Percentiles rank a stretch among this genome's conserved stretches.
phyloP scores from a whole-genome alignment of 371 early-diverging fungal genomes.

The Rhizopus sp. region DNA sequence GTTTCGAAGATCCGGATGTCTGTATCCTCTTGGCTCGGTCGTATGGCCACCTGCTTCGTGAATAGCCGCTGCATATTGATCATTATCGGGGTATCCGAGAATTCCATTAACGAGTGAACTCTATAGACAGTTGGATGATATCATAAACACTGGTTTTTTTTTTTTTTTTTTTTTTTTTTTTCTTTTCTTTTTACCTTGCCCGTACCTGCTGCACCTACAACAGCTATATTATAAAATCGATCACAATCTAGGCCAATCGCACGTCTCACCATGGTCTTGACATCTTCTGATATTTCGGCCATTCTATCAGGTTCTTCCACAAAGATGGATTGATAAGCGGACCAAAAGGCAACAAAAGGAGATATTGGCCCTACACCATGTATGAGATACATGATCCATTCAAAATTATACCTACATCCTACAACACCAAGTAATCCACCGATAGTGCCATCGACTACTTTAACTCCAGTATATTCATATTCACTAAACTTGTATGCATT shows the following conservation, averaged over 20 bases:
- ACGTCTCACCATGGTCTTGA: slow-evolving; percentile 28
- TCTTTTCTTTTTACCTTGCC: slow-evolving; percentile 37
- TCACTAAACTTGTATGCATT: slow-evolving; percentile 48
- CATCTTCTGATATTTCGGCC: slow-evolving; percentile 29
- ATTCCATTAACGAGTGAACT: slow-evolving; percentile 51
- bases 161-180: background rate
- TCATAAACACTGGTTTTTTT: slow-evolving; percentile 4
- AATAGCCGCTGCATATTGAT: slow-evolving; percentile 38
- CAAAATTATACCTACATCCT: slow-evolving; percentile 38
- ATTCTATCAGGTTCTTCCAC: slow-evolving; percentile 36
- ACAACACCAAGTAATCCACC: slow-evolving; percentile 49
- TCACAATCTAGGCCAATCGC: slow-evolving; percentile 47
- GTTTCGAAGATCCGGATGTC: slow-evolving; percentile 42
- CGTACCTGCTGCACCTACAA: slow-evolving; percentile 48
- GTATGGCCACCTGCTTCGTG: slow-evolving; percentile 22
- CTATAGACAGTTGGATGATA: slow-evolving; percentile 15
- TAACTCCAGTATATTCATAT: slow-evolving; percentile 45
- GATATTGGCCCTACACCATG: slow-evolving; percentile 41
- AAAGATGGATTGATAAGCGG: slow-evolving; percentile 40
- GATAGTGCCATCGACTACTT: slow-evolving; percentile 45
- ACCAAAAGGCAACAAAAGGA: slow-evolving; percentile 50
- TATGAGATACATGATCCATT: background rate
- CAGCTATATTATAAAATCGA: slow-evolving; percentile 48
- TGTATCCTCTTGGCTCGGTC: slow-evolving; percentile 39
- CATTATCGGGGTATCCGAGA: slow-evolving; percentile 41